Evolutionary conservation across 495 filamentous ascomycete species (phyloP), one percentile per base, ranked within the genome.

Genomic region (Pyrenopolyporus hunteri): DNA sequence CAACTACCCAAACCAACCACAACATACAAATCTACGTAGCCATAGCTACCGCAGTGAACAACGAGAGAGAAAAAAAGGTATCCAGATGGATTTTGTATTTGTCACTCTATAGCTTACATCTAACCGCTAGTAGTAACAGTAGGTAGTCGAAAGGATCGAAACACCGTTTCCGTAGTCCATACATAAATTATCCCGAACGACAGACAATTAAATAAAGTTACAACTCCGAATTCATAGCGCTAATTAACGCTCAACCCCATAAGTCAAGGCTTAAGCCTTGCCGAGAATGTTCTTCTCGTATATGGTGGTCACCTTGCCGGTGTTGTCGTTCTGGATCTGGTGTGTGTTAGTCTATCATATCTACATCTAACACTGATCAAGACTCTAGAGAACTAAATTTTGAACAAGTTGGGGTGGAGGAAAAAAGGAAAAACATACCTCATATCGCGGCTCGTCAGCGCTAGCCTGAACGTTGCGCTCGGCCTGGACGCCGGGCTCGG

Each of bases 201-300:
- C n/a, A n/a, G n/a, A 16, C 13, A 14, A 48, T 16, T 44, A 14
- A 40, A 8, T 19, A 2, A 19, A 20, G 17, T 7, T 11, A 16
- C 16, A 40, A 40, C 17, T 13, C n/a, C 14, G 2, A 0, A 9
- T 19, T 0, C 16, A 37, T 14, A 17, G 9, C 33, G 1, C 0
- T 11, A 17, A 9, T 9, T 36, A 36, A 36, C 5, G 5, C 37
- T 22, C 37, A n/a, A 26, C 13, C 3, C 1, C 10, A 14, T 10
- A 16, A 19, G 6, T n/a, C 1, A 8, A 0, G 4, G 22, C 19
- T 26, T 70, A 66, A 40, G 59, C 68, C 20, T 31, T 16, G 5
- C 76, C 73, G 23, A 79, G 42, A 17, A 79, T 76, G 59, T 77
- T 79, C 47, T 57, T 59, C 66, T 79, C 75, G 45, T 76, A 74